phyloP scores from a whole-genome alignment of 371 early-diverging fungal genomes.

The Actinomortierella ambigua region DNA sequence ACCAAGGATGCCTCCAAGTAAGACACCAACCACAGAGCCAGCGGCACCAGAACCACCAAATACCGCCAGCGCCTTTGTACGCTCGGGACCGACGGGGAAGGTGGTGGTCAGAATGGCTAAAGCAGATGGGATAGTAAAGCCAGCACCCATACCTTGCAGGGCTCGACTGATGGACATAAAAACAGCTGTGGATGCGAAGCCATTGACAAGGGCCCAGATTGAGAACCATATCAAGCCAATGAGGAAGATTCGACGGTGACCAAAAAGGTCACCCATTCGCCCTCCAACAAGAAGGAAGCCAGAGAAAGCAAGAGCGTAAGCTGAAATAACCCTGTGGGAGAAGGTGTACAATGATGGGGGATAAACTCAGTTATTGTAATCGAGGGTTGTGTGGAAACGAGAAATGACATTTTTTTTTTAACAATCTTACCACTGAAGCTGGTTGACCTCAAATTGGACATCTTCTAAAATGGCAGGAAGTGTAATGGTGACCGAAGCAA shows the following conservation, averaged over 20 bases:
- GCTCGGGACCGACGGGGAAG: conserved; percentile 28
- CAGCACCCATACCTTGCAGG: conserved; percentile 52
- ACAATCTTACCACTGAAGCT: conserved; percentile 8
- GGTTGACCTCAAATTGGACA: neutral
- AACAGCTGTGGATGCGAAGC: conserved; percentile 45
- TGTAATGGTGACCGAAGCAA: conserved; percentile 4
- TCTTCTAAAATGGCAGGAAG: conserved; percentile 4
- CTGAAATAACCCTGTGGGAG: conserved; percentile 46
- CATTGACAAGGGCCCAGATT: conserved; percentile 39
- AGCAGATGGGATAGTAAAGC: conserved; percentile 47
- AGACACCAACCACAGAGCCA: conserved; percentile 24
- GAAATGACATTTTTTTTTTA: no score
- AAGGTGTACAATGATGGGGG: no score
- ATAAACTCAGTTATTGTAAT: no score
- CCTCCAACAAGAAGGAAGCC: conserved; percentile 53
- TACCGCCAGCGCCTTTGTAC: conserved; percentile 32
- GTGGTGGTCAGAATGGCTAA: conserved; percentile 24
- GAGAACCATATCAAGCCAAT: conserved; percentile 49
- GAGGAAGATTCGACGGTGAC: conserved; percentile 46
- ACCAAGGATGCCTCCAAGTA: conserved; percentile 35
- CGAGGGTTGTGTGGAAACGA: no score
- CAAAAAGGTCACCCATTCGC: conserved; percentile 49
- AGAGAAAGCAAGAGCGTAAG: conserved; percentile 50
- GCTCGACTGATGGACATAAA: conserved; percentile 52
- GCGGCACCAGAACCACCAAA: conserved; percentile 28